Evolutionary conservation across 2,329 filamentous ascomycete species (phyloP).

Genomic region (Exophiala viscosa): DNA sequence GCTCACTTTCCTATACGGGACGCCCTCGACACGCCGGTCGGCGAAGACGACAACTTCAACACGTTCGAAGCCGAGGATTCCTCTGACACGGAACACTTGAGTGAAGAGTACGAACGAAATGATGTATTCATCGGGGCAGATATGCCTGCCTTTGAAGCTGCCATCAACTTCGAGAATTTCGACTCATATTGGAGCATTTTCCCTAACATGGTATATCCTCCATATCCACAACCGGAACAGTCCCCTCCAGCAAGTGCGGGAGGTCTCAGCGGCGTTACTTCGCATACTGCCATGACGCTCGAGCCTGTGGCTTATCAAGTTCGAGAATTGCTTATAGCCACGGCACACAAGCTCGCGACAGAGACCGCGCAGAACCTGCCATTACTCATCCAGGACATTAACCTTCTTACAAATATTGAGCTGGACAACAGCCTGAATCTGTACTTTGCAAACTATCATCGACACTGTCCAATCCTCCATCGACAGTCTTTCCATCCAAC

Average conservation of each 20-base stretch:
- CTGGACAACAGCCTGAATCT: conserved; percentile 29
- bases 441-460: conserved; percentile 46
- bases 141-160: conserved; percentile 8
- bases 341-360: conserved; percentile 8
- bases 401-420: conserved; percentile 33
- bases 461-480: conserved; percentile 44
- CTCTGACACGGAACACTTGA: conserved; percentile 23
- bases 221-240: conserved; percentile 13
- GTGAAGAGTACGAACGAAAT: conserved; percentile 19
- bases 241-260: conserved; percentile 6
- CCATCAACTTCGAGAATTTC: conserved; percentile 4
- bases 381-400: conserved; percentile 11
- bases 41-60: conserved; percentile 14
- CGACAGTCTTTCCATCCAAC: conserved; percentile 40
- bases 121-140: conserved; percentile 17
- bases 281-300: conserved; percentile 12
- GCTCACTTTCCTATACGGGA: conserved; percentile 20
- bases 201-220: conserved; percentile 13
- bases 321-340: conserved; percentile 14
- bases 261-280: background rate
- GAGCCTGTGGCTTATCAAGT: conserved; percentile 21
- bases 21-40: background rate
- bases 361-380: conserved; percentile 12
- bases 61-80: conserved; percentile 14
- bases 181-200: conserved; percentile 22